phyloP scores from a whole-genome alignment of 495 filamentous ascomycete species.

The Penicillium maclennaniae region DNA sequence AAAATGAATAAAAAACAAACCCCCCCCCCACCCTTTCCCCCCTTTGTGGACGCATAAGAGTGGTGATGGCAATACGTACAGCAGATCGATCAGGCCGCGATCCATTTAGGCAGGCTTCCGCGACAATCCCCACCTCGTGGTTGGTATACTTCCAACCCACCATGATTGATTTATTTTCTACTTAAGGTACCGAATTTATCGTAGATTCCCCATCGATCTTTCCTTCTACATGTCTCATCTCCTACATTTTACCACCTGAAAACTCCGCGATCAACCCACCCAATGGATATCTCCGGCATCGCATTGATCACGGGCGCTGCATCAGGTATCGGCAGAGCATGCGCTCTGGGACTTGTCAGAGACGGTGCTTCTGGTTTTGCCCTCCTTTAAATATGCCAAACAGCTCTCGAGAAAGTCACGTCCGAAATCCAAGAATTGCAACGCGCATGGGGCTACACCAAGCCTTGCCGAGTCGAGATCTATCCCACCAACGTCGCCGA shows the following conservation, averaged over 20 bases:
- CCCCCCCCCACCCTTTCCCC: no score
- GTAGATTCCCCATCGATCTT: background rate
- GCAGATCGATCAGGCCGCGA: background rate
- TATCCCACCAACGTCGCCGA: slow-evolving; percentile 29
- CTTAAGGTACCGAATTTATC: no score
- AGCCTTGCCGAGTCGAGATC: slow-evolving; percentile 10
- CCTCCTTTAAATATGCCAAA: slow-evolving; percentile 14
- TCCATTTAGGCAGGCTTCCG: slow-evolving; percentile 15
- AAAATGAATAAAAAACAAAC: no score
- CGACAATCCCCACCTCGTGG: slow-evolving; percentile 13
- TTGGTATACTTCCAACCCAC: background rate
- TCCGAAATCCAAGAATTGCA: slow-evolving; percentile 14
- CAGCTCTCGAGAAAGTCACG: slow-evolving; percentile 14
- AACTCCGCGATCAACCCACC: background rate
- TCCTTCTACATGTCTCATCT: background rate
- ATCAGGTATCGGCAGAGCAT: slow-evolving; percentile 22
- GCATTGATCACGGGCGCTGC: slow-evolving; percentile 24
- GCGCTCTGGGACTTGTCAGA: slow-evolving; percentile 14
- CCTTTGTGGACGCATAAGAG: no score
- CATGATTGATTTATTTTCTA: slow-evolving; percentile 1
- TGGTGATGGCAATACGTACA: no score
- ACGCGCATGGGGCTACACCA: background rate
- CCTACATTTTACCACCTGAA: background rate
- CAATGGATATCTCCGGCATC: slow-evolving; percentile 22
- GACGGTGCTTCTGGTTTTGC: slow-evolving; percentile 21